A percentile compares a stretch with the other conserved stretches of the same genome.
These are phyloP conservation scores for Calonectria pseudoturangicola DNA, from an alignment of 2,329 filamentous ascomycete genomes.

Conservation along the genomic window DNA sequence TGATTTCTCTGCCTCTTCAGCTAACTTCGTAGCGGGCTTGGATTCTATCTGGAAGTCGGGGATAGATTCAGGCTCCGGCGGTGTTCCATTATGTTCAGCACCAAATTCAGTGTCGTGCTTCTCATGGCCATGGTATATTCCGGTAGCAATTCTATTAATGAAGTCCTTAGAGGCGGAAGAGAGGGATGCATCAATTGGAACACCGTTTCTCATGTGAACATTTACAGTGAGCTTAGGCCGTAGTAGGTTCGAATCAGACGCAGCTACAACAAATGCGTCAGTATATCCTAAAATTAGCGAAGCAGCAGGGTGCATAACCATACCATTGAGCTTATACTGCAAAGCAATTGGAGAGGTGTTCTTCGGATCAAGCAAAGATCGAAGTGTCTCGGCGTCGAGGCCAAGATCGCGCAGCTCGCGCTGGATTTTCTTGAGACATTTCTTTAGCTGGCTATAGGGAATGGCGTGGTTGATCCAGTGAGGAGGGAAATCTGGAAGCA, in stretches of 20 bases:
- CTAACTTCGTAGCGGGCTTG: not conserved
- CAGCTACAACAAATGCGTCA: slow-evolving; percentile 52
- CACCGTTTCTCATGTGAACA: slow-evolving; percentile 79
- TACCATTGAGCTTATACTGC: slow-evolving; percentile 75
- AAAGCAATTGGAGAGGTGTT: slow-evolving; percentile 68
- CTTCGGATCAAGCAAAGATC: slow-evolving; percentile 75
- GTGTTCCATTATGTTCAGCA: slow-evolving; percentile 25
- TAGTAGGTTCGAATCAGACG: slow-evolving; percentile 68
- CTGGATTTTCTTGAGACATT: slow-evolving; percentile 88
- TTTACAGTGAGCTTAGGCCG: slow-evolving; percentile 82
- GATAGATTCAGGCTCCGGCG: slow-evolving; percentile 34
- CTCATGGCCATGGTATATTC: slow-evolving; percentile 55
- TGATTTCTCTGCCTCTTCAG: slow-evolving; percentile 2
- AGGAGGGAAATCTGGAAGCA: slow-evolving; percentile 77
- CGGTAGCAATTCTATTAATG: slow-evolving; percentile 75
- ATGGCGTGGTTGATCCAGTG: slow-evolving; percentile 85
- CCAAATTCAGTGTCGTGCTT: not conserved
- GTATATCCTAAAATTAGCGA: not conserved
- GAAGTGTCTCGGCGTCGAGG: slow-evolving; percentile 82
- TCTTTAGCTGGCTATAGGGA: slow-evolving; percentile 90
- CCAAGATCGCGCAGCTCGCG: slow-evolving; percentile 82
- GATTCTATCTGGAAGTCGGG: not conserved
- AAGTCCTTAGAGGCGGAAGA: slow-evolving; percentile 79
- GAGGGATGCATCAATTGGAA: slow-evolving; percentile 80
- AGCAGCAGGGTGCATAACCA: not conserved